Evolutionary conservation across 192 early-diverging fungal species (phyloP).

Genomic region (Dispira simplex): DNA sequence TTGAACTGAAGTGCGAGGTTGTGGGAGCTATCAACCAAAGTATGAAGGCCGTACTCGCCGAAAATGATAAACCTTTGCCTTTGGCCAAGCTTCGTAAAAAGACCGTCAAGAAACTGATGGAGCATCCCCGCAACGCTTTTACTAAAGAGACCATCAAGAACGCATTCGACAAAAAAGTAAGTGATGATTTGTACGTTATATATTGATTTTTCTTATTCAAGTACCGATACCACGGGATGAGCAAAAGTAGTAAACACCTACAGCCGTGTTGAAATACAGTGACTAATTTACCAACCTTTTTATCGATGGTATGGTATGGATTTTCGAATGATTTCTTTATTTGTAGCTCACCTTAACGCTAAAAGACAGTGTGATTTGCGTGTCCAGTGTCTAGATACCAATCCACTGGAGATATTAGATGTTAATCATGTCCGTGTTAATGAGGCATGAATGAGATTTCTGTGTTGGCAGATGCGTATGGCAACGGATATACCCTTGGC

Average conservation of each 20-base stretch:
- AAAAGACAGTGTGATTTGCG: too few relatives aligned
- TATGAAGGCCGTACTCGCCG: not conserved
- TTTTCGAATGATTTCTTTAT: not conserved
- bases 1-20: too few relatives aligned
- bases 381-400: too few relatives aligned
- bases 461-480: too few relatives aligned
- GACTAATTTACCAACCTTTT: not conserved
- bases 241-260: not conserved
- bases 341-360: not conserved
- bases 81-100: not conserved
- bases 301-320: not conserved
- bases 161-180: not conserved
- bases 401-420: too few relatives aligned
- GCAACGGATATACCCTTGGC: too few relatives aligned
- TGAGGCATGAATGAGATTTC: too few relatives aligned
- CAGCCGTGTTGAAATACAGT: not conserved
- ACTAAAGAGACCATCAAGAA: not conserved
- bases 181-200: not conserved
- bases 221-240: not conserved
- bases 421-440: too few relatives aligned
- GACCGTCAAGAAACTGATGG: constrained; percentile 1
- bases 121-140: not conserved
- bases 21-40: too few relatives aligned
- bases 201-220: not conserved
- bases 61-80: not conserved